Evolutionary conservation across 371 early-diverging fungal species (phyloP).

Genomic region (Rhizopus sp.): DNA sequence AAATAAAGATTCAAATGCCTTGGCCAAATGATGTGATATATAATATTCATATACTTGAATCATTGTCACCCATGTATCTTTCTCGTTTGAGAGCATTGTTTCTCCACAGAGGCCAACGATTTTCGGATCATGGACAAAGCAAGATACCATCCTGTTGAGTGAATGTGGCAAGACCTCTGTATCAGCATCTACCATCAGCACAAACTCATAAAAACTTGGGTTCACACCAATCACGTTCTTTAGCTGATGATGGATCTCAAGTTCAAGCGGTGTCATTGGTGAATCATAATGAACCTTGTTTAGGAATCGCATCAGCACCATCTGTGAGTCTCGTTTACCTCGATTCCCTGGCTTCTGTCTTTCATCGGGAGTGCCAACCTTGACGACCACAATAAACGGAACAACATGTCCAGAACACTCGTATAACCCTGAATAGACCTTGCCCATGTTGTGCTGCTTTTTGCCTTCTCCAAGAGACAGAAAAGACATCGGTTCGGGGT

Average conservation of each 20-base stretch:
- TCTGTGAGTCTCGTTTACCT: constrained; percentile 89
- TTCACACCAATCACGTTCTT: constrained; percentile 89
- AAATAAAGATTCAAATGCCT: constrained; percentile 87
- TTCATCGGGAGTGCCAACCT: constrained; percentile 85
- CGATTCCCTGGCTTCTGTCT: constrained; percentile 80
- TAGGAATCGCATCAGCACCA: constrained; percentile 83
- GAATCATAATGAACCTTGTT: constrained; percentile 75
- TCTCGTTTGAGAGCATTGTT: constrained; percentile 83
- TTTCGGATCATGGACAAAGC: constrained; percentile 76
- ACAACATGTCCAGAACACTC: constrained; percentile 86
- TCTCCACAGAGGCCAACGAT: constrained; percentile 90
- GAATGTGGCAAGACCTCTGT: constrained; percentile 72
- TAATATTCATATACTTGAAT: constrained; percentile 91
- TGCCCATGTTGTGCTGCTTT: constrained; percentile 94
- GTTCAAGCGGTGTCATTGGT: constrained; percentile 88
- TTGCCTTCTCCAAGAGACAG: constrained; percentile 87
- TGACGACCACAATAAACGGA: constrained; percentile 95
- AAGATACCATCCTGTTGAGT: constrained; percentile 70
- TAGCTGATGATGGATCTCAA: constrained; percentile 91
- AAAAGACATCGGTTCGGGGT: constrained; percentile 91
- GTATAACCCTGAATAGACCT: constrained; percentile 97
- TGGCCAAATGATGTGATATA: constrained; percentile 84
- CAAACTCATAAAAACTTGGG: constrained; percentile 72
- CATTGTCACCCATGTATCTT: constrained; percentile 91
- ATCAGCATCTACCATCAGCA: constrained; percentile 73